A percentile compares a stretch with the other conserved stretches of the same genome.
phyloP scores from a whole-genome alignment of 2,329 filamentous ascomycete species.

The Fusarium sulawesiense region DNA sequence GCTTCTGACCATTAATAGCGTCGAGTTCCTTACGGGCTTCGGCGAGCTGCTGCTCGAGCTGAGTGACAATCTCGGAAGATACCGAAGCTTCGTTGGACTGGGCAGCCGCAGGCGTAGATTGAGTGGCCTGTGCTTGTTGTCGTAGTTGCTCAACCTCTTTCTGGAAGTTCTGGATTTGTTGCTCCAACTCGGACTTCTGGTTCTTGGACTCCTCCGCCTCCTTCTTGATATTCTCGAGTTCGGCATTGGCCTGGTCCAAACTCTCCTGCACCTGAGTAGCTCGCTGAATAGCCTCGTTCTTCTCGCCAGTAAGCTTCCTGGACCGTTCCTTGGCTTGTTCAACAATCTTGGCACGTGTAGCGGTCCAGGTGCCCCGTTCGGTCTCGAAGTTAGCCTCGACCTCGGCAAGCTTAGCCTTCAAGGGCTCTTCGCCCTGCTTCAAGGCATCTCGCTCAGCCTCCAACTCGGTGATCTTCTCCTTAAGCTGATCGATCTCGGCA shows the following conservation, averaged over 20 bases:
- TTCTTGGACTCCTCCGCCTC: constrained; percentile 48
- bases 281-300: constrained; percentile 63
- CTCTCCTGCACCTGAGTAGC: constrained; percentile 64
- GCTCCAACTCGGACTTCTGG: constrained; percentile 54
- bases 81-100: constrained; percentile 52
- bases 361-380: constrained; percentile 66
- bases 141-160: constrained; percentile 55
- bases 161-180: constrained; percentile 58
- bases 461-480: constrained; percentile 76
- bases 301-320: constrained; percentile 65
- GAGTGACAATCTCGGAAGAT: constrained; percentile 59
- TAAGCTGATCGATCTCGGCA: constrained; percentile 89
- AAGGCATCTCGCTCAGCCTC: constrained; percentile 72
- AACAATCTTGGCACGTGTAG: constrained; percentile 64
- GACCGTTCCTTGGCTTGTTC: constrained; percentile 73
- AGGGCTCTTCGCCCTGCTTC: constrained; percentile 60
- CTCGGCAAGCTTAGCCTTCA: constrained; percentile 66
- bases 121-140: constrained; percentile 51
- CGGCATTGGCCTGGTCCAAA: constrained; percentile 61
- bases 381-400: constrained; percentile 63
- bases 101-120: constrained; percentile 51
- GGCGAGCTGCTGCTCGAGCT: constrained; percentile 62
- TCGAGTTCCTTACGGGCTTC: constrained; percentile 71
- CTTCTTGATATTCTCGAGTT: constrained; percentile 65
- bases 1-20: constrained; percentile 73